phyloP scores from a whole-genome alignment of 179 eudicot species.

The Silene noctiflora region DNA sequence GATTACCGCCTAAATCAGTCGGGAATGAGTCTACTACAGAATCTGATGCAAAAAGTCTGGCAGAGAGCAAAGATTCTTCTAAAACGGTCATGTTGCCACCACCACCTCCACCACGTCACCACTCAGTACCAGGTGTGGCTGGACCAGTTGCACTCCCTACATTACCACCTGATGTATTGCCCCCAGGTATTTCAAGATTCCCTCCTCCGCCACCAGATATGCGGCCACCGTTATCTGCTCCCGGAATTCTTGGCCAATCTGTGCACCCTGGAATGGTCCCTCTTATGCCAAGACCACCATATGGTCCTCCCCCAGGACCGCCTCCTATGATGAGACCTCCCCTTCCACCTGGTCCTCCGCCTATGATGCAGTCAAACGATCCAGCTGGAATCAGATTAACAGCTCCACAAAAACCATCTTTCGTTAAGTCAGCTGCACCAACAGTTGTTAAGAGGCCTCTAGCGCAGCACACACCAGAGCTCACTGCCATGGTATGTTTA shows the following conservation, averaged over 20 bases:
- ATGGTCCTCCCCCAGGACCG: constrained; percentile 76
- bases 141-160: constrained; percentile 42
- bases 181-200: constrained; percentile 78
- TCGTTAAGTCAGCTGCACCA: constrained; percentile 92
- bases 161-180: constrained; percentile 70
- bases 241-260: constrained; percentile 60
- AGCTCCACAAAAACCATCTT: constrained; percentile 81
- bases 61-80: constrained; percentile 47
- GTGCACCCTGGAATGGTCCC: constrained; percentile 69
- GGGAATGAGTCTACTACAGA: constrained; percentile 49
- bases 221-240: constrained; percentile 49
- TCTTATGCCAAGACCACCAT: constrained; percentile 70
- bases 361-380: constrained; percentile 49
- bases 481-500: constrained; percentile 87
- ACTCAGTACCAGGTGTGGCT: constrained; percentile 43
- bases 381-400: constrained; percentile 37
- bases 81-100: constrained; percentile 66
- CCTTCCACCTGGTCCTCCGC: constrained; percentile 96
- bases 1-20: constrained; percentile 42
- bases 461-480: constrained; percentile 97
- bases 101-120: constrained; percentile 86
- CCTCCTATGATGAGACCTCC: constrained; percentile 96
- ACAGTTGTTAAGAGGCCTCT: constrained; percentile 97
- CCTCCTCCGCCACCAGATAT: constrained; percentile 75
- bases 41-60: constrained; percentile 45